Evolutionary conservation across 202 grass and related monocot species (phyloP), one percentile per base, ranked within the genome.

Genomic region (Setaria viridis): DNA sequence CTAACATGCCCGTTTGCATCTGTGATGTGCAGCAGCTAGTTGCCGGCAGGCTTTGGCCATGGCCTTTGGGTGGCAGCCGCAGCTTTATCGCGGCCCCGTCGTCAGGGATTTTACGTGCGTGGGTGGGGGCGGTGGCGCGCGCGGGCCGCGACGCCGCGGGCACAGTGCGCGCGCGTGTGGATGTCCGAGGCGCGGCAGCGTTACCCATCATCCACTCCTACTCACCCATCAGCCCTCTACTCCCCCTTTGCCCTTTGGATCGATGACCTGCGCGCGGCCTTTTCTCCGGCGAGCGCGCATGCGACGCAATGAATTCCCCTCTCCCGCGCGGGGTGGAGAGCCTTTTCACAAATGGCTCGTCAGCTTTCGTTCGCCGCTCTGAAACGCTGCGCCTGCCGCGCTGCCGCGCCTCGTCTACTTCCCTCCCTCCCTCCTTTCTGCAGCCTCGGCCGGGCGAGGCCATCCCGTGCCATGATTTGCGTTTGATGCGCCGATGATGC

Each of bases 341-440:
- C 57, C n/a, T 82, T 84, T 84, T 35, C 80, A 79, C 49, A 74
- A 84, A 84, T 81, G 16, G 50, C 82, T 37, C 68, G 43, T 48
- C 59, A 76, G 70, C 70, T 89, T 85, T 85, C 32, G 6, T 29
- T 33, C 19, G 6, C 39, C 50, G 56, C 66, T 72, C 69, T 74
- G 71, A 74, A 74, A 54, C 71, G 70, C 70, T 73, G 70, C 47
- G 47, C 25, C 70, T 72, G 76, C 76, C 76, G 13, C 19, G 50
- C 72, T 51, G 49, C 49, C 49, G 49, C 56, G 9, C 21, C n/a
- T 33, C 75, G 75, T 20, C 59, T 72, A 30, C 69, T 42, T 70
- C 20, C 4, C 11, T 3, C 6, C 17, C 12, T 1, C n/a, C 34
- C 15, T 47, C 47, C 43, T 67, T 80, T 62, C 77, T 76, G 43